Evolutionary conservation across 331 rosid genomes (phyloP).

Genomic region (Stylosanthes scabra): DNA sequence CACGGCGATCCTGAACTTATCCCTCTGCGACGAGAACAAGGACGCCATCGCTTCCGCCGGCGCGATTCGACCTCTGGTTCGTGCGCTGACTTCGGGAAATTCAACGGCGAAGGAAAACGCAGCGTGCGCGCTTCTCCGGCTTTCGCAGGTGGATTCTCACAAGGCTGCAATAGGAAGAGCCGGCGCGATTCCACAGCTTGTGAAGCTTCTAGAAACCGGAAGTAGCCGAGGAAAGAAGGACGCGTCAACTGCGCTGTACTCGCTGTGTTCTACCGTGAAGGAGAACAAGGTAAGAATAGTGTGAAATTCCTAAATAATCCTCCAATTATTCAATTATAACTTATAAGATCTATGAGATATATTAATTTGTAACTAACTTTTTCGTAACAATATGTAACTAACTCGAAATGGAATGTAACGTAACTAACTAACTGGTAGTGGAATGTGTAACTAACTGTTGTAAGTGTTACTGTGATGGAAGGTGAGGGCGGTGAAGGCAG

Average conservation of each 20-base stretch:
- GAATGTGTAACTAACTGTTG: background rate
- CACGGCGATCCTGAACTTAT: conserved; percentile 87
- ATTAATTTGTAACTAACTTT: background rate
- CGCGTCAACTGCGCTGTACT: conserved; percentile 90
- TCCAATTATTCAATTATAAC: too few species aligned
- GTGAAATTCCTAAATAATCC: background rate
- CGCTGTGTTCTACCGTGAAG: conserved; percentile 63
- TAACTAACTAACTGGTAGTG: background rate
- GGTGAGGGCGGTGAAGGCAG: conserved; percentile 73
- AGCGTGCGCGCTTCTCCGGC: conserved; percentile 85
- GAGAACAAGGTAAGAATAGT: conserved; percentile 63
- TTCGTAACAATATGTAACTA: background rate
- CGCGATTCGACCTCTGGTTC: conserved; percentile 78
- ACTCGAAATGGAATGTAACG: background rate
- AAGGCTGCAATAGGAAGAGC: conserved; percentile 82
- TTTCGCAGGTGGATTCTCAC: conserved; percentile 80
- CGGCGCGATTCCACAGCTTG: conserved; percentile 85
- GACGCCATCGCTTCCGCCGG: conserved; percentile 72
- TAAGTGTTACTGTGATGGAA: background rate
- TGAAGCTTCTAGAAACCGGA: conserved; percentile 72
- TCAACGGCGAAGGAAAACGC: conserved; percentile 91
- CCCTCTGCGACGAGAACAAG: conserved; percentile 92
- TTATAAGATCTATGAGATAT: background rate
- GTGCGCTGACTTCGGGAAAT: conserved; percentile 68
- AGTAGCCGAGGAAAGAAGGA: conserved; percentile 90